A percentile compares a stretch with the other conserved stretches of the same genome.
These are phyloP conservation scores for Sarocladium oryzae DNA, from an alignment of 2,329 filamentous ascomycete genomes.

Conservation along the genomic window DNA sequence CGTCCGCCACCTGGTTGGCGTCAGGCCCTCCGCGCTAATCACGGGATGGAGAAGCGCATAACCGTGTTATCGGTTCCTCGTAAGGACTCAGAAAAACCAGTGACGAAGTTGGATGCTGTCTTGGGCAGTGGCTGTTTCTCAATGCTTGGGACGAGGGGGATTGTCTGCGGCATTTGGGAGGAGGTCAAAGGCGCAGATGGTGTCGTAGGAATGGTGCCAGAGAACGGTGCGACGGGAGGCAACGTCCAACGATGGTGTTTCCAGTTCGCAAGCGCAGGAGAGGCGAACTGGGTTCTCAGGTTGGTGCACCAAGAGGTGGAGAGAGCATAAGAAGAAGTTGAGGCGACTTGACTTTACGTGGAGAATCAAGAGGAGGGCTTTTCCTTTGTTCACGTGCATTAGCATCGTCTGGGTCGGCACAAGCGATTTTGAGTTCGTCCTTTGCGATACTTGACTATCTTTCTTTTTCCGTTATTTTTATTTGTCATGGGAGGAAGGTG, in stretches of 20 bases:
- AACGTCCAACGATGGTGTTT: slow-evolving; percentile 59
- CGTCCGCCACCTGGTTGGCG: slow-evolving; percentile 59
- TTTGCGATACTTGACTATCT: neutral
- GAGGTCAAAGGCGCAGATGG: slow-evolving; percentile 60
- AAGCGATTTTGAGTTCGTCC: neutral
- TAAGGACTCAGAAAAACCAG: slow-evolving; percentile 47
- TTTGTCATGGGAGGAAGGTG: neutral
- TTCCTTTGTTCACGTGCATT: slow-evolving; percentile 1
- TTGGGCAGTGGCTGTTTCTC: slow-evolving; percentile 81
- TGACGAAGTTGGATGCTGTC: slow-evolving; percentile 73
- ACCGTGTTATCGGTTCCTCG: slow-evolving; percentile 67
- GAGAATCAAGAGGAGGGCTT: too few species aligned
- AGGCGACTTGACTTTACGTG: neutral
- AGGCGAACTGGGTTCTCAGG: slow-evolving; percentile 50
- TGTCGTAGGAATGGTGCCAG: slow-evolving; percentile 44
- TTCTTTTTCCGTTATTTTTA: neutral
- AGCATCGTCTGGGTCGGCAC: neutral
- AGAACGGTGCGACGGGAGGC: slow-evolving; percentile 44
- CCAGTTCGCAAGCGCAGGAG: slow-evolving; percentile 46
- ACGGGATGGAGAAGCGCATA: slow-evolving; percentile 77
- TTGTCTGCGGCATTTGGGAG: slow-evolving; percentile 85
- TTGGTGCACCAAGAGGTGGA: slow-evolving; percentile 52
- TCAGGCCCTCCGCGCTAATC: slow-evolving; percentile 52
- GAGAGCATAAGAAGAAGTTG: slow-evolving; percentile 20
- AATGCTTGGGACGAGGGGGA: slow-evolving; percentile 74